A percentile compares a stretch with the other conserved stretches of the same genome.
phyloP scores from a whole-genome alignment of 2,329 filamentous ascomycete genomes.

The Hymenoscyphus occultus region DNA sequence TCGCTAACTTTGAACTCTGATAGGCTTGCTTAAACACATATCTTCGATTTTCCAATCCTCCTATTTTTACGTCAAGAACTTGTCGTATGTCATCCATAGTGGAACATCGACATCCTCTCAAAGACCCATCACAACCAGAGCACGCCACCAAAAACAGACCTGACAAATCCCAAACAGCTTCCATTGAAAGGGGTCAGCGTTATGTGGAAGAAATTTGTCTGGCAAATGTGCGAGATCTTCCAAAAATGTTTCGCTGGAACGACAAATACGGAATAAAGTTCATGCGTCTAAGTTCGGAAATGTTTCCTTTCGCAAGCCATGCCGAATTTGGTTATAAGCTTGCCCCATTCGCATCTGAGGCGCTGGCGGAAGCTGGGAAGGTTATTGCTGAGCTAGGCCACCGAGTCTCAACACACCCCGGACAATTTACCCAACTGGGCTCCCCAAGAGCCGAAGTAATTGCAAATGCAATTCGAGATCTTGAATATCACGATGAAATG shows the following conservation, averaged over 20 bases:
- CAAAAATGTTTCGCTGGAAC: constrained; percentile 89
- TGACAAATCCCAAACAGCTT: constrained; percentile 67
- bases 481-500: constrained; percentile 87
- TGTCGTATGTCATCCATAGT: constrained; percentile 88
- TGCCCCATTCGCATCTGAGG: constrained; percentile 76
- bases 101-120: constrained; percentile 80
- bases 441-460: constrained; percentile 79
- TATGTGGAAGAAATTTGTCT: constrained; percentile 77
- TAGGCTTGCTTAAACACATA: constrained; percentile 92
- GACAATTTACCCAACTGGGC: constrained; percentile 88
- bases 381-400: constrained; percentile 78
- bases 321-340: constrained; percentile 82
- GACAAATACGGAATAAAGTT: constrained; percentile 89
- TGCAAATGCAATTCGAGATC: constrained; percentile 70
- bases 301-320: constrained; percentile 96
- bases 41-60: constrained; percentile 73
- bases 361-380: constrained; percentile 70
- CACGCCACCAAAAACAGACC: constrained; percentile 85
- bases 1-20: not conserved
- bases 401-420: constrained; percentile 84
- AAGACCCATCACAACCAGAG: constrained; percentile 70
- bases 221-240: constrained; percentile 77
- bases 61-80: constrained; percentile 87
- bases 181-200: constrained; percentile 61
- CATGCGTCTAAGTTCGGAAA: constrained; percentile 87